Conservation (phyloP, 2,329 filamentous ascomycete genomes). For the Pleurostoma richardsiae region DNA sequence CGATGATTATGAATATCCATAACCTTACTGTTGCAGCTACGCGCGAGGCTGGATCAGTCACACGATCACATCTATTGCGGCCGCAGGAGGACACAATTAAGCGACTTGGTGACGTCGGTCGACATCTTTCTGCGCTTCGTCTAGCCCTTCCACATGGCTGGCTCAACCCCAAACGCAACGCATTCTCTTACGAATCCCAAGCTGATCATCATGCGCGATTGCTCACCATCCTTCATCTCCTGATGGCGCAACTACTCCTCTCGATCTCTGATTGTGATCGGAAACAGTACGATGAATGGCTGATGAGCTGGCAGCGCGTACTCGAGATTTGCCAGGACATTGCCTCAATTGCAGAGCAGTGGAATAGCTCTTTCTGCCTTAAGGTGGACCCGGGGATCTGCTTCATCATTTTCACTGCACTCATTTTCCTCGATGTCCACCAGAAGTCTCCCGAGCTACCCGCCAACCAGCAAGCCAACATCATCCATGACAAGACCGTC, state of each 20-base stretch:
- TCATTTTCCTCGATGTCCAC: conserved; percentile 23
- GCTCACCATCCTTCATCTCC: conserved; percentile 17
- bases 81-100: conserved; percentile 12
- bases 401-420: conserved; percentile 21
- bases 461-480: neutral
- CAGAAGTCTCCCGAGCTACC: neutral
- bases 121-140: neutral
- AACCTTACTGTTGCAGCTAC: conserved; percentile 19
- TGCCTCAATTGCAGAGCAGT: conserved; percentile 19
- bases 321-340: conserved; percentile 24
- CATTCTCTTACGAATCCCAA: conserved; percentile 17
- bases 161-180: conserved; percentile 22
- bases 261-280: conserved; percentile 16
- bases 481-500: neutral
- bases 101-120: neutral
- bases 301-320: conserved; percentile 18
- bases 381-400: conserved; percentile 26
- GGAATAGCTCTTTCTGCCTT: conserved; percentile 22
- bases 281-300: neutral
- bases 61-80: conserved; percentile 14
- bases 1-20: conserved; percentile 18
- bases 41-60: conserved; percentile 16
- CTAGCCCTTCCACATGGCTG: neutral
- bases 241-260: conserved; percentile 15
- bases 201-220: conserved; percentile 18